Evolutionary conservation across 257 asterid genomes (phyloP).

Genomic region (Nyctanthes arbortristis): DNA sequence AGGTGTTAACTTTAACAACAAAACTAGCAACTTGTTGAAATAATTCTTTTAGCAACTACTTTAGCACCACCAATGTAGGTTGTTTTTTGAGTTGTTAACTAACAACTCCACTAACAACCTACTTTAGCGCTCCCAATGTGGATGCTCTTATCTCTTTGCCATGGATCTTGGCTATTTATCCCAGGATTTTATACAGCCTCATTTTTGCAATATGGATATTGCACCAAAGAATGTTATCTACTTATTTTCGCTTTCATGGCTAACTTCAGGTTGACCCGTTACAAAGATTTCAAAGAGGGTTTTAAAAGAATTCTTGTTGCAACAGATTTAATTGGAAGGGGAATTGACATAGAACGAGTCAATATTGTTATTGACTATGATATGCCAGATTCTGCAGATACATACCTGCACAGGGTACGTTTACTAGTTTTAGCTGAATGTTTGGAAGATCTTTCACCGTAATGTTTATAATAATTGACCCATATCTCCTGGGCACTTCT

Average conservation of each 20-base stretch:
- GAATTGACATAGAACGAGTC: constrained; percentile 83
- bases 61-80: no score
- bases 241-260: background rate
- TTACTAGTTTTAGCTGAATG: background rate
- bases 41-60: no score
- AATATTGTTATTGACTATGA: constrained; percentile 81
- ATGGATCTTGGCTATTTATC: no score
- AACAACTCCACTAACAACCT: no score
- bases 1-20: no score
- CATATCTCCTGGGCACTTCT: no score
- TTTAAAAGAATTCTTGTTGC: no score
- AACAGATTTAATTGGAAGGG: constrained; percentile 84
- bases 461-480: background rate
- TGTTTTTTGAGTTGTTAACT: no score
- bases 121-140: no score
- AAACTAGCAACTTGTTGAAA: no score
- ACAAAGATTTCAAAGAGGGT: constrained; percentile 84
- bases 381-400: constrained; percentile 92
- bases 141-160: no score
- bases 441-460: background rate
- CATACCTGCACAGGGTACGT: constrained; percentile 74
- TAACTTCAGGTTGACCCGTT: constrained; percentile 63
- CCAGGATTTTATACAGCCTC: no score
- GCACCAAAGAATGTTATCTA: background rate
- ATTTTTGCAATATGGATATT: background rate